A percentile compares a stretch with the other conserved stretches of the same genome.
Evolutionary conservation across 1,284 basidiomycete genomes (phyloP).

Genomic region (Puccinia polysora): DNA sequence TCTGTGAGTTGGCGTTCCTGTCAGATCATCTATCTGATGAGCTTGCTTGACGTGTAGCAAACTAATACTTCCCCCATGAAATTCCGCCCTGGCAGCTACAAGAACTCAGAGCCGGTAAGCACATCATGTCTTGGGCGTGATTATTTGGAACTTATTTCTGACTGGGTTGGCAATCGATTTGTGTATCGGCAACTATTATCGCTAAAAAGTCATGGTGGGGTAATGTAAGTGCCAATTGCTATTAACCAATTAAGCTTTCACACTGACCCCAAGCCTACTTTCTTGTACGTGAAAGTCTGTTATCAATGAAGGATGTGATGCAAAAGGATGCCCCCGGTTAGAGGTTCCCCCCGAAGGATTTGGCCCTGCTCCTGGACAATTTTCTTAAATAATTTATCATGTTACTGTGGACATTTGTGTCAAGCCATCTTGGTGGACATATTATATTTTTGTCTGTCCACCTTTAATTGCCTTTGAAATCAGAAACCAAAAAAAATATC

Average conservation of each 20-base stretch:
- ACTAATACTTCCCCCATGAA: not conserved
- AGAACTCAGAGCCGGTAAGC: constrained; percentile 28
- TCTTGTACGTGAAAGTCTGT: constrained; percentile 31
- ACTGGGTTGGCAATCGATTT: not conserved
- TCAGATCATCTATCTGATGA: not conserved
- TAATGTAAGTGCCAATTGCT: constrained; percentile 21
- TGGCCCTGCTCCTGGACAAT: constrained; percentile 31
- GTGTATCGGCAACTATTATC: not conserved
- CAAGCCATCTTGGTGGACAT: too few species aligned
- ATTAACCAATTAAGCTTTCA: not conserved
- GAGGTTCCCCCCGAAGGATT: constrained; percentile 16
- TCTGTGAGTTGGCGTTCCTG: constrained; percentile 12
- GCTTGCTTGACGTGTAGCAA: not conserved
- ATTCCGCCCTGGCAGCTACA: constrained; percentile 3
- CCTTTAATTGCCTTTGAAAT: too few species aligned
- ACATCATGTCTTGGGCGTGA: not conserved
- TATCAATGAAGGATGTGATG: constrained; percentile 26
- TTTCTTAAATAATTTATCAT: too few species aligned
- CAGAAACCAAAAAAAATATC: too few species aligned
- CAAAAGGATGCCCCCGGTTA: constrained; percentile 22
- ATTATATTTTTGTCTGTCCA: too few species aligned
- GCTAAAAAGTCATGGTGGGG: constrained; percentile 33
- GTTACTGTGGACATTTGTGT: too few species aligned
- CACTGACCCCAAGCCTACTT: not conserved
- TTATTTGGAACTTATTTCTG: not conserved